These are phyloP conservation scores for Botrytis galanthina DNA, from an alignment of 2,329 filamentous ascomycete genomes.

Conservation along the genomic window DNA sequence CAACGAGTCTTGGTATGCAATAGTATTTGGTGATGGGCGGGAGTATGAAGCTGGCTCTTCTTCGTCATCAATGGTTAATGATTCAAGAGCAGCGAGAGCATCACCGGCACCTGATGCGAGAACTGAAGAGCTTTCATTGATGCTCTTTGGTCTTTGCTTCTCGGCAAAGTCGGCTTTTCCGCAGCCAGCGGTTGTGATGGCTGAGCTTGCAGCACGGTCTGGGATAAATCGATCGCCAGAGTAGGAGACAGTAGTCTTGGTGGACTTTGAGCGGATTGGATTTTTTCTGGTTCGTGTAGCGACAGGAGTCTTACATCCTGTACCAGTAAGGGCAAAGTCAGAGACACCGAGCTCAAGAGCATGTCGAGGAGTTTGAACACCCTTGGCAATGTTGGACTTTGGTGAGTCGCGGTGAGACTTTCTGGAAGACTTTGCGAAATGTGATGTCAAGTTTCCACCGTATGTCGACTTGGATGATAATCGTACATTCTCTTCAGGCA, in stretches of 20 bases:
- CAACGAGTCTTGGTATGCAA: conserved; percentile 88
- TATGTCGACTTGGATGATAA: conserved; percentile 68
- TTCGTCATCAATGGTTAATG: conserved; percentile 70
- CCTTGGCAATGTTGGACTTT: conserved; percentile 90
- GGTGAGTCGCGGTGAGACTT: conserved; percentile 77
- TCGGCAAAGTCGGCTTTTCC: conserved; percentile 76
- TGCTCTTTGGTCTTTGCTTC: conserved; percentile 69
- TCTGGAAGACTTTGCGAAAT: conserved; percentile 70
- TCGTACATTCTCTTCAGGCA: conserved; percentile 52
- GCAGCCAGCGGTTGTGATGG: conserved; percentile 75
- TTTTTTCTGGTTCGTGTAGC: conserved; percentile 56
- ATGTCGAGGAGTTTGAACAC: conserved; percentile 73
- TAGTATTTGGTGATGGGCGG: conserved; percentile 80
- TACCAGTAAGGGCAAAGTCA: conserved; percentile 87
- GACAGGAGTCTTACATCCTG: conserved; percentile 65
- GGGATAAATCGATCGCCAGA: conserved; percentile 87
- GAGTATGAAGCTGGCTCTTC: conserved; percentile 66
- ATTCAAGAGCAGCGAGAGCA: conserved; percentile 74
- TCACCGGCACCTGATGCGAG: conserved; percentile 73
- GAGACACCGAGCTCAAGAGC: conserved; percentile 85
- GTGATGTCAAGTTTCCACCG: conserved; percentile 73
- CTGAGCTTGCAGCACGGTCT: conserved; percentile 86
- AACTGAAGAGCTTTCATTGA: conserved; percentile 68
- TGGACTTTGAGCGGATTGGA: conserved; percentile 51
- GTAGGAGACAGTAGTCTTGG: conserved; percentile 78